Evolutionary conservation across 441 rosid species (phyloP).

Genomic region (Euphorbia corollata): DNA sequence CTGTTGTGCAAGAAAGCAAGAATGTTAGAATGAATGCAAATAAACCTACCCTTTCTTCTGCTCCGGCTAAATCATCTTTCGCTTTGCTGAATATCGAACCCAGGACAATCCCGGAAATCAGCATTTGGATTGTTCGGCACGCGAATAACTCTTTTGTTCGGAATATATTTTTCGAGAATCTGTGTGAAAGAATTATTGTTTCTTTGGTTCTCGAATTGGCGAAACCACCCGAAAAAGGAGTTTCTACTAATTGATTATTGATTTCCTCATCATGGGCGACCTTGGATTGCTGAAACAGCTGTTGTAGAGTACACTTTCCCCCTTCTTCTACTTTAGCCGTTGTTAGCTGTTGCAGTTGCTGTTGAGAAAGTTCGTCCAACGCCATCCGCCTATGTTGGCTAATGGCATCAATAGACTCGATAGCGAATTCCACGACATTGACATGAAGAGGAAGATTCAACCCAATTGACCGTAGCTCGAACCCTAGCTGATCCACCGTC

Average conservation of each 20-base stretch:
- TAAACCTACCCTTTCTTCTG: slow-evolving; percentile 78
- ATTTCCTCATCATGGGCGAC: slow-evolving; percentile 48
- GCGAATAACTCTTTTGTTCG: slow-evolving; percentile 79
- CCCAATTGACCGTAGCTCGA: slow-evolving; percentile 34
- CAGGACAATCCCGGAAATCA: slow-evolving; percentile 67
- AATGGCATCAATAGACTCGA: slow-evolving; percentile 64
- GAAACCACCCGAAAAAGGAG: slow-evolving; percentile 35
- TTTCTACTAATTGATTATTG: slow-evolving; percentile 18
- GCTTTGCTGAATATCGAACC: slow-evolving; percentile 69
- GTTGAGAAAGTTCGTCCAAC: slow-evolving; percentile 15
- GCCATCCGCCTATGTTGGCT: slow-evolving; percentile 22
- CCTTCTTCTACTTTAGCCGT: slow-evolving; percentile 11
- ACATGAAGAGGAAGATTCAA: slow-evolving; percentile 61
- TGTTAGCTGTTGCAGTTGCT: slow-evolving; percentile 14
- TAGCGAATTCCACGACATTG: slow-evolving; percentile 70
- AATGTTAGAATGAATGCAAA: slow-evolving; percentile 84
- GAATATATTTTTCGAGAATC: slow-evolving; percentile 83
- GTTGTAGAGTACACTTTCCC: slow-evolving; percentile 64
- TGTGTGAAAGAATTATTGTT: slow-evolving; percentile 60
- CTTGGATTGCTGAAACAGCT: slow-evolving; percentile 74
- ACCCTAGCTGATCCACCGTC: slow-evolving; percentile 58
- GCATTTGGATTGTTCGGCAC: slow-evolving; percentile 72
- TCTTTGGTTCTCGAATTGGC: slow-evolving; percentile 66
- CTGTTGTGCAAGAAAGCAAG: slow-evolving; percentile 72
- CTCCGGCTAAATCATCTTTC: slow-evolving; percentile 51